Conservation (phyloP, 805 yeast species). For the Cyberlindnera nakhonratchasimensis region DNA sequence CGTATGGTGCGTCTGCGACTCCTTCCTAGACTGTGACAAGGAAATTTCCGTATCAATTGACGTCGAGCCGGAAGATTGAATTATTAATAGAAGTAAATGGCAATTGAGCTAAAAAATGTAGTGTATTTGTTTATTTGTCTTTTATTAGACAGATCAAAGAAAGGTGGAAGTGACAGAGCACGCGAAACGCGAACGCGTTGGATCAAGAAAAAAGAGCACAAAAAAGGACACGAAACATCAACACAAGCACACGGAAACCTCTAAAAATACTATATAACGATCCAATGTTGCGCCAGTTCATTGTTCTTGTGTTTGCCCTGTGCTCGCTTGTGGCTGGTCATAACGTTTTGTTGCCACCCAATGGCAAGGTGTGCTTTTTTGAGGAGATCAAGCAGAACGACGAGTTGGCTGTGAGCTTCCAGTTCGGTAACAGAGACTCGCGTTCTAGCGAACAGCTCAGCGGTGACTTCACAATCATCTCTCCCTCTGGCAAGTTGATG, state of each 20-base stretch:
- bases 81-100: too few relatives aligned
- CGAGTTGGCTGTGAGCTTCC: slow-evolving; percentile 83
- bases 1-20: slow-evolving; percentile 87
- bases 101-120: too few relatives aligned
- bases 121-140: too few relatives aligned
- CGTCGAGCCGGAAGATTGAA: slow-evolving; percentile 26
- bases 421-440: slow-evolving; percentile 87
- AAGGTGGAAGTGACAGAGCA: too few relatives aligned
- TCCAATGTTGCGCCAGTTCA: slow-evolving; percentile 3
- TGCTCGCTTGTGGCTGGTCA: slow-evolving; percentile 48
- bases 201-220: background rate
- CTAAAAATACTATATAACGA: background rate
- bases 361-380: slow-evolving; percentile 84
- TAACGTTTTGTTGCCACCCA: slow-evolving; percentile 76
- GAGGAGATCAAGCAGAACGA: slow-evolving; percentile 82
- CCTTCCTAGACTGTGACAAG: slow-evolving; percentile 90
- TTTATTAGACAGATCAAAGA: too few relatives aligned
- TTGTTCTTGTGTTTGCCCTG: slow-evolving; percentile 8
- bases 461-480: slow-evolving; percentile 52
- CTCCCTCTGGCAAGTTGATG: slow-evolving; percentile 43
- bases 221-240: background rate
- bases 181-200: background rate
- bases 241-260: slow-evolving; percentile 1
- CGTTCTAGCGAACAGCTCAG: slow-evolving; percentile 61
- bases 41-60: slow-evolving; percentile 58